Evolutionary conservation across 331 rosid genomes (phyloP).

Genomic region (Malus hybrid): DNA sequence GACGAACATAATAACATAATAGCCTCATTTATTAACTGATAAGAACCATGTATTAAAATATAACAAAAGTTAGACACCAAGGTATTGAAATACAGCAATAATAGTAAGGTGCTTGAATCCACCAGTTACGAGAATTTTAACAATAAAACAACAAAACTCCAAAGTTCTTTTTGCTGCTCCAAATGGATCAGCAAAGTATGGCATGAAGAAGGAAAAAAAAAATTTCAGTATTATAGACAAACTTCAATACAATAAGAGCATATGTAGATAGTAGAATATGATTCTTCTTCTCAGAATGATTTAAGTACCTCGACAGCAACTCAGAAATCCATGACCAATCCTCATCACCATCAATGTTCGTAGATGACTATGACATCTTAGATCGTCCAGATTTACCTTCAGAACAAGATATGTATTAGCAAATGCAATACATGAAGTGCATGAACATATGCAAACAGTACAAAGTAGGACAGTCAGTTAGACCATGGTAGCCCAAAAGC

Average conservation of each 20-base stretch:
- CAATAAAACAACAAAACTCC: neutral
- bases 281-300: neutral
- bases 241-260: neutral
- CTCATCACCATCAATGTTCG: constrained; percentile 38
- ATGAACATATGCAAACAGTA: neutral
- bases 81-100: neutral
- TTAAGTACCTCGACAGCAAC: constrained; percentile 48
- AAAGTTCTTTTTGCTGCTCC: neutral
- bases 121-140: neutral
- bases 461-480: neutral
- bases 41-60: neutral
- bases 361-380: constrained; percentile 34
- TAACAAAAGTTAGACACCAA: neutral
- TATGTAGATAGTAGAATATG: neutral
- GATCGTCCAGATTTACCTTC: constrained; percentile 36
- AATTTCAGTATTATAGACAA: neutral
- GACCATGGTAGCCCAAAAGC: neutral
- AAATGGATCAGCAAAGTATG: neutral
- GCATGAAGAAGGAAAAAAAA: neutral
- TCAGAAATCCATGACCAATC: constrained; percentile 60
- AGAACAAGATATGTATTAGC: constrained; percentile 13
- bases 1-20: neutral
- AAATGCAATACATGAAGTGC: neutral
- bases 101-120: neutral
- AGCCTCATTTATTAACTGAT: neutral